Evolutionary conservation across 208 protist genomes (phyloP).

Genomic region (Trypanosoma platydactyli): DNA sequence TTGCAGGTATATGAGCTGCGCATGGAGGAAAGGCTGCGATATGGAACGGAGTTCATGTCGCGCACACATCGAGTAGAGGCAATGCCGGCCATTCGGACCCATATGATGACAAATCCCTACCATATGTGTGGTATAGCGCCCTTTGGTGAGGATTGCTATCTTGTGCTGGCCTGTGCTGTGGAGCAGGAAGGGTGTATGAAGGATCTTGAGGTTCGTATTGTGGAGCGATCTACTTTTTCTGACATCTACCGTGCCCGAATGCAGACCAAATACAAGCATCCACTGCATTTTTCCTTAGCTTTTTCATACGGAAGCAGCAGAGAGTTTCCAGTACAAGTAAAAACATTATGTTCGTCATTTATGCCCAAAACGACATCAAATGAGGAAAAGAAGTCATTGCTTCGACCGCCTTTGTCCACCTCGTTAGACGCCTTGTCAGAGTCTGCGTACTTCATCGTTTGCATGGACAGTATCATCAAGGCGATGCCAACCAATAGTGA

Average conservation of each 20-base stretch:
- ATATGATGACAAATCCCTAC: constrained; percentile 36
- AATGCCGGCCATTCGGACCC: constrained; percentile 18
- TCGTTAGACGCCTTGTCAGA: background rate
- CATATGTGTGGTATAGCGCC: constrained; percentile 67
- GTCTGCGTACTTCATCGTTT: constrained; percentile 53
- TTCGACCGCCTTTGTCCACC: background rate
- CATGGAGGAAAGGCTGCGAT: constrained; percentile 14
- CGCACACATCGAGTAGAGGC: constrained; percentile 27
- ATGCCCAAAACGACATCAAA: background rate
- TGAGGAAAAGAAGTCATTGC: background rate
- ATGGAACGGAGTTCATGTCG: constrained; percentile 20
- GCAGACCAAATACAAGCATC: constrained; percentile 49
- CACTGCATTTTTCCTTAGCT: constrained; percentile 59
- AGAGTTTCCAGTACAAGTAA: background rate
- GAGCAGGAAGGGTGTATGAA: constrained; percentile 46
- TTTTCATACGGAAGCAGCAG: constrained; percentile 12
- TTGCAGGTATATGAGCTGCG: constrained; percentile 32
- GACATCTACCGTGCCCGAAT: constrained; percentile 61
- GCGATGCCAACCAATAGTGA: constrained; percentile 51
- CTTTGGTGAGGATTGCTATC: constrained; percentile 49
- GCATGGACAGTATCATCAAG: constrained; percentile 51
- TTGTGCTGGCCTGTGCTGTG: constrained; percentile 46
- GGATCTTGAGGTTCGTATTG: constrained; percentile 70
- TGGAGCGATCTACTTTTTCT: constrained; percentile 43
- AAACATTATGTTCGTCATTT: background rate